phyloP scores from a whole-genome alignment of 108 stramenopile genomes.

The Schizochytrium sp. region DNA sequence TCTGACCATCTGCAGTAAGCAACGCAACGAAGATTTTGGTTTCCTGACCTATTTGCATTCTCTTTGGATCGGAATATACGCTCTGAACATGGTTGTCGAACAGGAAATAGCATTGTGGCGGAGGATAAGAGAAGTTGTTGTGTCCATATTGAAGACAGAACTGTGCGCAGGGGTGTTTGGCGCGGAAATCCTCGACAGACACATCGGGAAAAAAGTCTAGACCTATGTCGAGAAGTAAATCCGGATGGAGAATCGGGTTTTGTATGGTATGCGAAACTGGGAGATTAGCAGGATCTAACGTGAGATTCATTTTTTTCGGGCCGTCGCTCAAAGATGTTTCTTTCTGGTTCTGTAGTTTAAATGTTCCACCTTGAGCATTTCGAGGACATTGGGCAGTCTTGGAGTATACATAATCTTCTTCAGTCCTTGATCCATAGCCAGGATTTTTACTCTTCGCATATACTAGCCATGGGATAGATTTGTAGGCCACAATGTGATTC shows the following conservation, averaged over 20 bases:
- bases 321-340: no score
- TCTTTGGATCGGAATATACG: not conserved
- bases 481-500: slow-evolving; percentile 1
- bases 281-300: no score
- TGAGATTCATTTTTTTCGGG: no score
- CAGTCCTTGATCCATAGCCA: not conserved
- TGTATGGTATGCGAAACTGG: not conserved
- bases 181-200: not conserved
- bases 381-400: no score
- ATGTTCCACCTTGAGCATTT: no score
- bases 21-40: not conserved
- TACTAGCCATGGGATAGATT: slow-evolving; percentile 1
- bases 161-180: not conserved
- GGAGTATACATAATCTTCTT: no score
- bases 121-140: not conserved
- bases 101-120: not conserved
- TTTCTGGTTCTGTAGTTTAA: no score
- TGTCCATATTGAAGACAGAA: not conserved
- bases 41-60: not conserved
- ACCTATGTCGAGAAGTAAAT: not conserved
- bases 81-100: not conserved
- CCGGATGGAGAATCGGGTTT: not conserved
- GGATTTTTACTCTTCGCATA: not conserved
- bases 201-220: not conserved
- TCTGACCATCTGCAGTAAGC: not conserved